Percentiles rank a stretch among this genome's conserved stretches.
phyloP scores from a whole-genome alignment of 2,329 filamentous ascomycete genomes.

The Neonectria magnoliae region DNA sequence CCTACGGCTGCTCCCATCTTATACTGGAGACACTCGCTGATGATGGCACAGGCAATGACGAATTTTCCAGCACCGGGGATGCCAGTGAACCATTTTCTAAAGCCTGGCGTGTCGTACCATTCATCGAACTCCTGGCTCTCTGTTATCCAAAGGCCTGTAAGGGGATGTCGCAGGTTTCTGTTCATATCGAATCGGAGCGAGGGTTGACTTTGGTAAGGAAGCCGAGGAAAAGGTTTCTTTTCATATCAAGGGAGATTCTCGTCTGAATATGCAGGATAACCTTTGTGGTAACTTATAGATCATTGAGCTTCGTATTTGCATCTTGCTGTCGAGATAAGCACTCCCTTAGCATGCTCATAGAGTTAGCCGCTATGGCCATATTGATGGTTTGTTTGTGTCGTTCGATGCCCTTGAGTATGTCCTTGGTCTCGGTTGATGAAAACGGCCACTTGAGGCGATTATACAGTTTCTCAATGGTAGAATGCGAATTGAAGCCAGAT shows the following conservation, averaged over 20 bases:
- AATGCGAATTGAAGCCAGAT: not conserved
- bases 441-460: slow-evolving; percentile 20
- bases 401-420: not conserved
- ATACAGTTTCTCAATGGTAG: not conserved
- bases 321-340: slow-evolving; percentile 4
- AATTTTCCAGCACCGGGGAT: slow-evolving; percentile 26
- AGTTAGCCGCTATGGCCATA: slow-evolving; percentile 7
- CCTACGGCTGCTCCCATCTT: not conserved
- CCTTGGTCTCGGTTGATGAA: slow-evolving; percentile 6
- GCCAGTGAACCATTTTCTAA: slow-evolving; percentile 10
- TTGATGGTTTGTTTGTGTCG: slow-evolving; percentile 22
- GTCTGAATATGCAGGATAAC: slow-evolving; percentile 5
- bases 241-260: not conserved
- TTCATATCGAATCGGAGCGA: not conserved
- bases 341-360: not conserved
- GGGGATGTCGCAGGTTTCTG: not conserved
- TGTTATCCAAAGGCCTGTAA: slow-evolving; percentile 18
- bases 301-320: not conserved
- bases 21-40: slow-evolving; percentile 7
- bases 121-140: not conserved
- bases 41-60: slow-evolving; percentile 2
- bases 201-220: slow-evolving; percentile 18
- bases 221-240: not conserved
- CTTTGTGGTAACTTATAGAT: not conserved
- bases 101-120: not conserved